Base-by-base conservation (phyloP, 2,329 filamentous ascomycete genomes). In the Pestalotiopsis sp. region DNA sequence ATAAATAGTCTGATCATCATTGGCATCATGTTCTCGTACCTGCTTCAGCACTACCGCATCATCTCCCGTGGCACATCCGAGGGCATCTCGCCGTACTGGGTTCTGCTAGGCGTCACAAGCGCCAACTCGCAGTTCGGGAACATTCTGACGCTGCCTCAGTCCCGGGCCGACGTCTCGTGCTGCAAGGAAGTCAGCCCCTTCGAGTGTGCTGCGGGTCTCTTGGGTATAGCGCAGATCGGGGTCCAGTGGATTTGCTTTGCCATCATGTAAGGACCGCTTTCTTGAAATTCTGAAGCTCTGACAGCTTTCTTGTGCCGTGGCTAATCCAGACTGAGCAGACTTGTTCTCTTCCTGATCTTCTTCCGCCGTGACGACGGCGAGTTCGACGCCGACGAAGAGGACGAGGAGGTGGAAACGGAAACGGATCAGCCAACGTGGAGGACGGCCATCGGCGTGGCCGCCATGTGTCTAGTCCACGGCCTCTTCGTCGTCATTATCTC, bases 21-120 rank as follows among this genome's bases (percentile, higher is more conserved):
- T 74, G 95, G 95, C 68, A 95, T 98, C 75, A 85, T 98, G 70
- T 83, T 97, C 69, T 98, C 95, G 41, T 99, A 99, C 83, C 87
- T 98, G 2, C 96, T 96, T 0, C 96, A 99, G 79, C 95, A 98
- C 81, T 89, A 92, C 79, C 94, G 96, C 76, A 98, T 99, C 81
- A 93, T 97, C 73, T 85, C 88, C 56, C 90, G 94, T 67, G 89
- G 91, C 70, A 96, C 93, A 14, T 97, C 95, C 25, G 95, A 97
- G 79, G 96, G 96, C 71, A 95, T 99, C 71, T 98, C 95, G 38
- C 95, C 96, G 9, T 96, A 95, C 81, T 99, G 97, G 78, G 91
- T 99, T 72, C 88, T 98, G 2, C 89, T 99, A n/a, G 96, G 96
- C 70, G 93, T 93, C 31, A 95, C 95, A 1, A 97, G 94, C 7